Evolutionary conservation across 257 asterid genomes (phyloP).

Genomic region (Rhazya stricta): DNA sequence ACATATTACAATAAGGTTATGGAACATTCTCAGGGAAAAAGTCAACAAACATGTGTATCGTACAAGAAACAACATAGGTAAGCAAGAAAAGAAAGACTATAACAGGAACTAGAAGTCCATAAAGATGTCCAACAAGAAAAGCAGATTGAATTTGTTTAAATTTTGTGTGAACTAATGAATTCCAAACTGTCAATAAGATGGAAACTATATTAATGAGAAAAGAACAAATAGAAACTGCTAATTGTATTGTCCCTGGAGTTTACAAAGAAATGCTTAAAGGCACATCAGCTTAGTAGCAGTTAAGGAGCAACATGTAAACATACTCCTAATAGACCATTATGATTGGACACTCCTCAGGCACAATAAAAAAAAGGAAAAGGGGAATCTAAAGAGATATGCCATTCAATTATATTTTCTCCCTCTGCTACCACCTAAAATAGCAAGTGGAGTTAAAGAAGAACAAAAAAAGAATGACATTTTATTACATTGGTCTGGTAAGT

Average conservation of each 20-base stretch:
- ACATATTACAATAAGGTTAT: not conserved
- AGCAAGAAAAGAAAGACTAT: not conserved
- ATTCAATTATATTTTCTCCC: too few species aligned
- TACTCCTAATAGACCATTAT: not conserved
- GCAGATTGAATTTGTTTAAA: not conserved
- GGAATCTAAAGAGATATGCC: not conserved
- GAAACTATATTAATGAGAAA: not conserved
- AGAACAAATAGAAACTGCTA: not conserved
- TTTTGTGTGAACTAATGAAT: not conserved
- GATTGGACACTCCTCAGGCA: not conserved
- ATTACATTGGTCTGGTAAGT: not conserved
- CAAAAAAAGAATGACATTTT: not conserved
- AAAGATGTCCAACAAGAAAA: not conserved
- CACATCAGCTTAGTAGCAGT: not conserved
- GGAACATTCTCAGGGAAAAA: not conserved
- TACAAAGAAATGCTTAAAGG: too few species aligned
- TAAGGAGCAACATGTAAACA: not conserved
- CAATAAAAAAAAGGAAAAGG: not conserved
- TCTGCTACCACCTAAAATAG: not conserved
- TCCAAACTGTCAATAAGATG: not conserved
- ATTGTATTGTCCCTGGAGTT: not conserved
- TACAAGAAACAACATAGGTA: not conserved
- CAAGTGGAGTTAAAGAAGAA: not conserved
- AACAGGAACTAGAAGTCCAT: not conserved
- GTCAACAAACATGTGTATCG: not conserved